Evolutionary conservation across 2,329 filamentous ascomycete species (phyloP), one percentile per base, ranked within the genome.

Genomic region (Aureobasidium sp.): DNA sequence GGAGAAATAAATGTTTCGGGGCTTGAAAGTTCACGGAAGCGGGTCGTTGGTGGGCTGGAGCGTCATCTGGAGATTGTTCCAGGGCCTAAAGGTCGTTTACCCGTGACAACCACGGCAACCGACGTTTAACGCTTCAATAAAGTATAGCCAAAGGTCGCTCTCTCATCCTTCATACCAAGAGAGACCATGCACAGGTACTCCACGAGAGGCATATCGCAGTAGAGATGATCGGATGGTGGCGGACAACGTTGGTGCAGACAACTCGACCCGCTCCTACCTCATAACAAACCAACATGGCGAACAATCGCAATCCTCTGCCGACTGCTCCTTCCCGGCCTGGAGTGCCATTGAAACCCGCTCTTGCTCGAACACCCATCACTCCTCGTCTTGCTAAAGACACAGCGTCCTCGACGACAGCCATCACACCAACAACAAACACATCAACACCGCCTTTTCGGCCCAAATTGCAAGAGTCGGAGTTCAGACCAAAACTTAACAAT

Each of bases 321-420:
- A 59, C 44, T 26, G 47, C 47, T 27, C 36, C 47, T 50, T 26
- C 51, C 12, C 39, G 32, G 12, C 77, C 79, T 70, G 81, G 80
- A 67, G 80, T 81, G 71, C 84, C 86, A 44, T 81, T 88, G 70
- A 87, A 87, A 77, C 88, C 90, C 59, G 82, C 85, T 63, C 84
- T 92, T 73, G 81, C 74, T 65, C 83, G 82, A 70, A 72, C 78
- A 24, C 84, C 84, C 50, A 71, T 87, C 64, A 84, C 84, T 20
- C 85, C 86, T 15, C 82, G 84, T 68, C 77, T 87, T 59, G 69
- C 71, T 66, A 66, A 64, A 43, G 63, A 47, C 32, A 48, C 17
- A 4, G 17, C 47, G 10, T 34, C 29, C 29, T 50, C 47, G 29
- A 50, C 47, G 3, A n/a, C 47, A n/a, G 6, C 47, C 32, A 24